These are phyloP conservation scores for Xylaria palmicola DNA, from an alignment of 495 filamentous ascomycete genomes.

Conservation along the genomic window DNA sequence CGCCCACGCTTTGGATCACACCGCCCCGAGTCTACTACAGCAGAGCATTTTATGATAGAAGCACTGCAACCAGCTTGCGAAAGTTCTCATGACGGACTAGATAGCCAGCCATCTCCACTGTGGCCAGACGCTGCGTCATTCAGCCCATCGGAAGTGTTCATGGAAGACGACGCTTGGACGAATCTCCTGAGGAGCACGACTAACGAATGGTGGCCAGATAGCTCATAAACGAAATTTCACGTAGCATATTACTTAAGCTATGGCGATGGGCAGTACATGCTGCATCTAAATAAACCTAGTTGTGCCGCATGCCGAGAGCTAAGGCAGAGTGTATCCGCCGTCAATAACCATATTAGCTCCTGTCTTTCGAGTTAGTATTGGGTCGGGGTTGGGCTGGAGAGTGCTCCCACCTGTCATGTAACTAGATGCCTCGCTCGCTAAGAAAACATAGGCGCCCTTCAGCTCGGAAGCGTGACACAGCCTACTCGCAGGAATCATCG, in stretches of 20 bases:
- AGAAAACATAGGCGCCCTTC: constrained; percentile 68
- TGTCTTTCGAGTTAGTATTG: neutral
- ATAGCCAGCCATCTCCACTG: neutral
- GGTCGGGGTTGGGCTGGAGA: neutral
- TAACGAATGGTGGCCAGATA: constrained; percentile 2
- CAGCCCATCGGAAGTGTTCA: neutral
- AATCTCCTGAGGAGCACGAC: constrained; percentile 1
- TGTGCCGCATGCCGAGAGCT: neutral
- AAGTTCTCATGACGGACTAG: neutral
- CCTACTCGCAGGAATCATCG: constrained; percentile 26
- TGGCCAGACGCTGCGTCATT: neutral
- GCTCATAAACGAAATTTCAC: neutral
- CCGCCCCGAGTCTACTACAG: neutral
- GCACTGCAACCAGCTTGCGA: neutral
- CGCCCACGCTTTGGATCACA: neutral
- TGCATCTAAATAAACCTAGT: neutral
- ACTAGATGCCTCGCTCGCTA: constrained; percentile 59
- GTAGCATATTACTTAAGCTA: neutral
- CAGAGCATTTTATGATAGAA: neutral
- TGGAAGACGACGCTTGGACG: constrained; percentile 6
- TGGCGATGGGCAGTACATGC: neutral
- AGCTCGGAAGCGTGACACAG: constrained; percentile 60
- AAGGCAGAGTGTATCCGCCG: constrained; percentile 50
- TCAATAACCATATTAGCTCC: constrained; percentile 31
- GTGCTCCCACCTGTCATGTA: constrained; percentile 26